Percentiles rank a stretch among this genome's conserved stretches.
Evolutionary conservation across 2,329 filamentous ascomycete genomes (phyloP).

Genomic region (Torrubiella hemipterigena): DNA sequence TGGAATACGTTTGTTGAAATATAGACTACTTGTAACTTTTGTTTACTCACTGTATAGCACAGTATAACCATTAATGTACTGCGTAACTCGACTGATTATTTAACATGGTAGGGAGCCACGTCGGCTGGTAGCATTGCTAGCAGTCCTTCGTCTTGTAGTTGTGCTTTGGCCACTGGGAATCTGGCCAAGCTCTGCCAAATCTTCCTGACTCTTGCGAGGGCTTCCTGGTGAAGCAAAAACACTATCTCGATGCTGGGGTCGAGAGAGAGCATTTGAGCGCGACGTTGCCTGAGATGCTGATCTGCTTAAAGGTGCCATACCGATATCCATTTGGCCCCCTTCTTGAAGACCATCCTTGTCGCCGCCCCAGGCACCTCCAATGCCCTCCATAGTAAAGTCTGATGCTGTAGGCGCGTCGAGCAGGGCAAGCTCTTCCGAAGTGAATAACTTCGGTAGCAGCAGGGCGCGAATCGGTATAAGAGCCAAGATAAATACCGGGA

Average conservation of each 20-base stretch:
- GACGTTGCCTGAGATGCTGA: neutral
- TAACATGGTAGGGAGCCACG: constrained; percentile 19
- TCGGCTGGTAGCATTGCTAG: constrained; percentile 22
- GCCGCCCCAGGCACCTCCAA: constrained; percentile 49
- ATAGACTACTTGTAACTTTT: no score
- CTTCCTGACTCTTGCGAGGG: constrained; percentile 19
- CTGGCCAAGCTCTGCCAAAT: constrained; percentile 21
- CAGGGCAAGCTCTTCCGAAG: constrained; percentile 43
- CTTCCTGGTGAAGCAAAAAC: constrained; percentile 14
- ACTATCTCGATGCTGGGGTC: constrained; percentile 10
- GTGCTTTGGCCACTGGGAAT: constrained; percentile 16
- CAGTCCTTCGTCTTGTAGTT: constrained; percentile 15
- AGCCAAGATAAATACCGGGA: constrained; percentile 61
- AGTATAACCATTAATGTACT: no score
- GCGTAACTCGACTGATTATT: no score
- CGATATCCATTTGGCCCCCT: neutral
- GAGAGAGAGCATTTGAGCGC: constrained; percentile 2
- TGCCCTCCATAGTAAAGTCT: constrained; percentile 64
- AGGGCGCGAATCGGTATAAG: constrained; percentile 55
- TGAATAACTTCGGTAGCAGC: constrained; percentile 51
- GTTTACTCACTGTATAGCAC: no score
- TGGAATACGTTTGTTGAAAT: no score
- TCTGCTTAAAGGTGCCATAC: neutral
- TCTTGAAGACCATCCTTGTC: constrained; percentile 8
- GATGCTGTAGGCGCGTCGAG: constrained; percentile 67